Base-by-base conservation (phyloP, 202 grass and related monocot genomes). In the Cymbopogon flexuosus region DNA sequence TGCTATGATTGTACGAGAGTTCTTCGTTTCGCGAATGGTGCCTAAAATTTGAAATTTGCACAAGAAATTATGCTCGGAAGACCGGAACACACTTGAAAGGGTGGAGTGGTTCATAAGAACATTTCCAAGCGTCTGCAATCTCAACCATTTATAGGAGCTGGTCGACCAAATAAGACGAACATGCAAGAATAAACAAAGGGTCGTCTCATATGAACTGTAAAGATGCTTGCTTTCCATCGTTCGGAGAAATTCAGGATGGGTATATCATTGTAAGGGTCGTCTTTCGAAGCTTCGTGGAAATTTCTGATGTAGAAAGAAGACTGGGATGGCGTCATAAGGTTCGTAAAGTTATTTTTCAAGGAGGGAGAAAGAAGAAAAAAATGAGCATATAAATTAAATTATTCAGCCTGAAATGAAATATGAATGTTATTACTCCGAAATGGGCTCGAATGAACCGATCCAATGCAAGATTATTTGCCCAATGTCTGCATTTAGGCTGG, bases 231-330 rank as follows among this genome's bases (percentile, higher is more conserved):
- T 14, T 10, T 27, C 27, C 41, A 46, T 46, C 42, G 42, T 45
- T 45, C 45, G 0, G 31, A 64, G 74, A 84, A 84, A 72, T 64
- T 72, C 65, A 41, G 40, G 63, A 9, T 47, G 52, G 5, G 47
- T 61, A 31, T 68, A 31, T 68, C 5, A 2, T 41, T 41, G 39
- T 41, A 27, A 27, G 27, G 27, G 27, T 27, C 27, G 10, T 47
- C 14, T 47, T 47, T 5, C 14, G 10, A 42, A 72, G 24, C 11
- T 65, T 78, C 83, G 43, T 18, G 34, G 83, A 78, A 79, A 65
- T 42, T 41, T 56, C 43, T 34, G 0, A 3, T 5, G 8, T 3
- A 15, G 13, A 51, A 5, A 54, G 2, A 79, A 31, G 42, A 34
- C 31, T 56, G 16, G 10, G 42, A 42, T 33, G 37, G 16, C 42